Evolutionary conservation across 2,329 filamentous ascomycete species (phyloP), one percentile per base, ranked within the genome.

Genomic region (Gyromitra esculenta): DNA sequence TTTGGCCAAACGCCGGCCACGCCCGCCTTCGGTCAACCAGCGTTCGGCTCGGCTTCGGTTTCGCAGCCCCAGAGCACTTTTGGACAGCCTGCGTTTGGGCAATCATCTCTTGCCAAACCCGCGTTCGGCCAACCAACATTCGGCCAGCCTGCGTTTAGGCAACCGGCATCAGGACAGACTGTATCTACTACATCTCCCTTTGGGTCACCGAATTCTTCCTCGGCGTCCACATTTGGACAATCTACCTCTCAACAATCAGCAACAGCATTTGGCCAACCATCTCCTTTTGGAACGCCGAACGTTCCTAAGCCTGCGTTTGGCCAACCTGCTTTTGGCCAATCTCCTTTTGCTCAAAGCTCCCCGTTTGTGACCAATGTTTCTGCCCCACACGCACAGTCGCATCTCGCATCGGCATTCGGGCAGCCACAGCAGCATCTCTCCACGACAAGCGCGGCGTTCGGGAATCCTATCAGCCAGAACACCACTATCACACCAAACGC

Each of bases 101-200:
- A 76, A 35, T 59, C 77, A 41, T 41, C 69, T 31, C 43, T 73
- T 59, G 21, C 59, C n/a, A 76, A 77, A 41, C 72, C 75, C 4
- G 66, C 76, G 2, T 79, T 79, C 31, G 77, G 78, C n/a, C 78
- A 79, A 37, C 72, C 78, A 7, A 48, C 71, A 2, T 78, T 78
- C 57, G 76, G 76, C 18, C 76, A 78, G 35, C 60, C 73, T 4
- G 66, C 70, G 21, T 78, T 78, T 48, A 65, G 75, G 7, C 77
- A 78, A 56, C 43, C 77, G 11, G 31, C 54, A 11, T 59, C 78
- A 56, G 77, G 76, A 21, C 76, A 78, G 18, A 18, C 73, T 21
- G 39, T 35, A 62, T 68, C 72, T 43, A 15, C 73, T 21, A 37
- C 43, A 62, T 64, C 72, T 43, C 56, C 74, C 11, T 76, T 73